These are phyloP conservation scores for Rhodotorula sp. DNA, from an alignment of 1,284 basidiomycete genomes.

Conservation along the genomic window DNA sequence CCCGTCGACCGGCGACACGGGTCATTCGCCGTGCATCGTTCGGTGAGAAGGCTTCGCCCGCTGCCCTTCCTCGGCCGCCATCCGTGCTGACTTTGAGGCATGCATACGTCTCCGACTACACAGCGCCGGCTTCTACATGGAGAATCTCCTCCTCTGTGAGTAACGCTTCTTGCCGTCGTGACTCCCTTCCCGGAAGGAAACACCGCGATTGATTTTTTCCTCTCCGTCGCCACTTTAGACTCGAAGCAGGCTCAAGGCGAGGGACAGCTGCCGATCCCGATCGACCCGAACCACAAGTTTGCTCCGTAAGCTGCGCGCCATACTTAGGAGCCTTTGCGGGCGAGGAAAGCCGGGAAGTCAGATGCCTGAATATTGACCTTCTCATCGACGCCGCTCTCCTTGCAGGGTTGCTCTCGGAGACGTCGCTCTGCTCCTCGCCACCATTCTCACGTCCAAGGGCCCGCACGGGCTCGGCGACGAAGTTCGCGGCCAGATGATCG, in stretches of 20 bases:
- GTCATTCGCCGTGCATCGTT: constrained; percentile 39
- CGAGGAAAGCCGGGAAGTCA: background rate
- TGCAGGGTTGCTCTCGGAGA: constrained; percentile 21
- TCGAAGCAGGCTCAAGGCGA: constrained; percentile 34
- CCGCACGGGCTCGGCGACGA: constrained; percentile 35
- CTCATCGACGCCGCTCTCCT: background rate
- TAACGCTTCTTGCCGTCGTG: too few relatives aligned
- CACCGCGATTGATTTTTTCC: background rate
- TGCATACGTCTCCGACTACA: background rate
- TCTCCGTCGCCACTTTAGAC: background rate
- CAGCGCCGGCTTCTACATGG: constrained; percentile 39
- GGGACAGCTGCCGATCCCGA: constrained; percentile 35
- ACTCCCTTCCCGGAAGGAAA: too few relatives aligned
- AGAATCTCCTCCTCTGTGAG: constrained; percentile 36
- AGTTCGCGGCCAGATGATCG: constrained; percentile 32
- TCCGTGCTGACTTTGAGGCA: too few relatives aligned
- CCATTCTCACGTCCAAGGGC: constrained; percentile 26
- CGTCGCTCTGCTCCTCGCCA: constrained; percentile 27
- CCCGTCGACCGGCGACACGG: constrained; percentile 23
- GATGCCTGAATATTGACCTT: background rate
- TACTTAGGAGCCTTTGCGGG: background rate
- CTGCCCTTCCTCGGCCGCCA: background rate
- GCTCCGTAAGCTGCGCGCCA: constrained; percentile 11
- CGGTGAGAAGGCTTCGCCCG: background rate
- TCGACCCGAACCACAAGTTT: constrained; percentile 40